Base-by-base conservation (phyloP, 106 monocot genomes). In the Apostasia ramifera region DNA sequence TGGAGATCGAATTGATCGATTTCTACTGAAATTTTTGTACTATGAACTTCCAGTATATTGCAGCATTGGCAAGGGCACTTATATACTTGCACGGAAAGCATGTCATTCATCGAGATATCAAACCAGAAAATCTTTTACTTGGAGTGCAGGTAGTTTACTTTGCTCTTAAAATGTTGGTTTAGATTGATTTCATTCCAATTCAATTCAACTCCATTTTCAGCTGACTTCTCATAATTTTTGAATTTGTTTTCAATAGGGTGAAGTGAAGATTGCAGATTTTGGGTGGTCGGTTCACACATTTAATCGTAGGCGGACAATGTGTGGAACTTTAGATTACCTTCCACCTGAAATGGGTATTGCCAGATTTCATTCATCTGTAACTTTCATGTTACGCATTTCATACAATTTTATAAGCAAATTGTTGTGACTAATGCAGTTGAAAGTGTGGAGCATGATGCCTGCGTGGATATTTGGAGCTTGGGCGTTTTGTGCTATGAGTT, bases 281-380 rank as follows among this genome's bases (percentile, higher is more conserved):
- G 98, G 98, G 26, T 99, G 98, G 98, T 93, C 98, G 4, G 98
- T 99, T 44, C 98, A 99, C 80, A 93, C 98, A 54, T 99, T 93
- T 58, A 83, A 99, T 51, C 66, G 90, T 3, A 87, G 98, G 52
- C 47, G 71, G 66, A 99, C 98, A 4, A 99, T 99, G 98, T 99
- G 98, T 53, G 98, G 98, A 9, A 93, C 98, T 43, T 67, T 99
- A 58, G 98, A 99, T 80, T 93, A 99, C 39, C 87, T 99, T 68
- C 98, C 98, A 47, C 93, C 98, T 66, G 98, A 99, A 86, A 99
- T 99, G 98, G 93, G 98, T 99, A 90, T 47, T 66, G 55, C 4
- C 4, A 38, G 59, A 2, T 58, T 73, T 3, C 9, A 9, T 62
- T 41, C 50, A 50, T 8, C 8, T 8, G 8, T 12, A 26, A 0